These are phyloP conservation scores for Chlorella sp. DNA, from an alignment of 139 green algal genomes.

Conservation along the genomic window DNA sequence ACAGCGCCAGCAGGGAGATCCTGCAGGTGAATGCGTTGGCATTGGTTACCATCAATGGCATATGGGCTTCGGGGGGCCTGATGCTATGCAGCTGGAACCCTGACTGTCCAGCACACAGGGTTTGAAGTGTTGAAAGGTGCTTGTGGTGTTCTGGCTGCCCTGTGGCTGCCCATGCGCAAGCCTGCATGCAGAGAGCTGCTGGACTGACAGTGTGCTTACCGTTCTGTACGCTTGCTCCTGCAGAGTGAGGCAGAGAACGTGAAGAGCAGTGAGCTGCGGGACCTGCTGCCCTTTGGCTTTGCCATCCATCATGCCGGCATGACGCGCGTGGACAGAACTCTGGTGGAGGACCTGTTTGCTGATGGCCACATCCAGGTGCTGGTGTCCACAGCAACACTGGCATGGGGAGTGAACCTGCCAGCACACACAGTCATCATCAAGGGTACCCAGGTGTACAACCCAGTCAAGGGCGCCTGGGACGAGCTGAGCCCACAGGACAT, in stretches of 20 bases:
- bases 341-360: conserved; percentile 97
- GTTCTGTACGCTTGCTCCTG: too few species aligned
- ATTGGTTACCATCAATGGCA: too few species aligned
- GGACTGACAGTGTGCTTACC: too few species aligned
- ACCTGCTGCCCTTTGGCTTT: conserved; percentile 94
- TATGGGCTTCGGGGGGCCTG: too few species aligned
- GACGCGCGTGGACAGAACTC: conserved; percentile 80
- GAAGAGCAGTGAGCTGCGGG: conserved; percentile 80
- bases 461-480: conserved; percentile 83
- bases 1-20: too few species aligned
- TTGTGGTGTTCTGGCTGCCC: conserved; percentile 42
- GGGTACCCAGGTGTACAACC: conserved; percentile 93
- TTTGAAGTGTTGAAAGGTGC: too few species aligned
- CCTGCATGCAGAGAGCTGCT: too few species aligned
- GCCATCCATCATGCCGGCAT: conserved; percentile 96
- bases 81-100: too few species aligned
- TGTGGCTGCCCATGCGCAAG: too few species aligned
- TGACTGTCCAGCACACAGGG: too few species aligned
- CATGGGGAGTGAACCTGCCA: conserved; percentile 98
- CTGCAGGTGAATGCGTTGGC: too few species aligned
- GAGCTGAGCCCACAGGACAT: conserved; percentile 93
- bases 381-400: conserved; percentile 95
- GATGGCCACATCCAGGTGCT: conserved; percentile 95
- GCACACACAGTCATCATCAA: conserved; percentile 99
- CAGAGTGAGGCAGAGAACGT: conserved; percentile 71